Base-by-base conservation (phyloP, 1,284 basidiomycete genomes). In the Xerocomus minutiporus region DNA sequence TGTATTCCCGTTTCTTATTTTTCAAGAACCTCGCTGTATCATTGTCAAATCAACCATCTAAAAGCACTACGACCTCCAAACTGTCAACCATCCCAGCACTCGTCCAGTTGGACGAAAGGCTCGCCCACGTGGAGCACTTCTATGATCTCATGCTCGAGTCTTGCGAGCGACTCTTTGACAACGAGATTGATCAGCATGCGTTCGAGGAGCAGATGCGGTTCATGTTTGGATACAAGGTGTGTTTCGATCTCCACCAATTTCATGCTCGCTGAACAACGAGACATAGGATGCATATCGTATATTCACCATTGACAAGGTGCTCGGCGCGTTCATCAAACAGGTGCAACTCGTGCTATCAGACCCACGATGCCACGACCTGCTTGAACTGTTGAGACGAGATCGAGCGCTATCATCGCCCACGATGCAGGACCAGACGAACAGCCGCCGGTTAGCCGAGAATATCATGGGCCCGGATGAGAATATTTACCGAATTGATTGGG, bases 251-350 rank as follows among this genome's bases (percentile, higher is more conserved):
- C 31, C 8, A 2, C 7, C 15, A 3, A 35, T 46, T 28, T 15
- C 15, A 12, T 31, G 26, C 1, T 5, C 8, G 8, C 52, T 57
- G 36, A 56, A 20, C 5, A 7, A 25, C 23, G 26, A 13, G 4
- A 31, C 12, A 3, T 46, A 88, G 85, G 75, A 85, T 36, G 83
- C 83, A 0, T 96, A 91, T 69, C 87, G 88, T 64, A 82, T 91
- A 64, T 97, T 96, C 67, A 97, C 94, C 0, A 74, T 97, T n/a
- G 94, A 97, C 73, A 93, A 96, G 69, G 78, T 96, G 46, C 83
- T 96, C 50, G 88, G 88, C 3, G 80, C 83, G n/a, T 80, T 93
- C 62, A 86, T 93, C 72, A 97, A 91, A 69, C 93, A 89, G 76
- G 90, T 83, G 54, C 93, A 97, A 70, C 75, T 81, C 31, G 78